These are phyloP conservation scores for Pseudonitzschia multiseries DNA, from an alignment of 108 stramenopile species.

Conservation along the genomic window DNA sequence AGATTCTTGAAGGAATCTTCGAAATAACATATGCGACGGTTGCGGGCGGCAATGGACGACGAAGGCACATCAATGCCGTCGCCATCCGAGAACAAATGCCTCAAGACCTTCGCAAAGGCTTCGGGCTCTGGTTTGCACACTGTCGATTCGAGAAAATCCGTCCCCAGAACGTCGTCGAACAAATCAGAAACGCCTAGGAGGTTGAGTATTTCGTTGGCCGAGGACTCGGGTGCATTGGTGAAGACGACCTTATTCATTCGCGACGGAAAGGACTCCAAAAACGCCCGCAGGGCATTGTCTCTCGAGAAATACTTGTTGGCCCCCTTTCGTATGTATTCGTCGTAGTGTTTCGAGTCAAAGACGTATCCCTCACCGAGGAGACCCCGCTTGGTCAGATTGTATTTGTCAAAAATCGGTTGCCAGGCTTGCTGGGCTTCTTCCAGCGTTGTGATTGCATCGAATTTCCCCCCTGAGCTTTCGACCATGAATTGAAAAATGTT, in stretches of 20 bases:
- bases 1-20: slow-evolving; percentile 52
- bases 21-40: slow-evolving; percentile 36
- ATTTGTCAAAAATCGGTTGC: slow-evolving; percentile 44
- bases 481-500: slow-evolving; percentile 46
- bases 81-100: slow-evolving; percentile 1
- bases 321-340: slow-evolving; percentile 37
- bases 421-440: slow-evolving; percentile 35
- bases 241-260: slow-evolving; percentile 32
- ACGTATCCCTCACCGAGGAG: slow-evolving; percentile 41
- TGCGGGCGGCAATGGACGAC: not conserved
- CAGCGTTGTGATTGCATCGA: slow-evolving; percentile 34
- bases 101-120: slow-evolving; percentile 40
- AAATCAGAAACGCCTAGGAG: slow-evolving; percentile 35
- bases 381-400: slow-evolving; percentile 46
- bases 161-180: slow-evolving; percentile 39
- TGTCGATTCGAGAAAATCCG: slow-evolving; percentile 27
- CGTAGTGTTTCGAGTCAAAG: slow-evolving; percentile 36
- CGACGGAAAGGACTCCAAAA: slow-evolving; percentile 36
- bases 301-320: slow-evolving; percentile 18
- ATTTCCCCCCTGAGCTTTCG: slow-evolving; percentile 34
- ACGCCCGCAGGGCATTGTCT: slow-evolving; percentile 28
- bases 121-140: slow-evolving; percentile 43
- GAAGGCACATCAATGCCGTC: not conserved
- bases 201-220: slow-evolving; percentile 34
- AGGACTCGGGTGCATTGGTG: slow-evolving; percentile 47